Percentiles rank a stretch among this genome's conserved stretches.
phyloP scores from a whole-genome alignment of 768 basidiomycete genomes.

The Boletus patriciae region DNA sequence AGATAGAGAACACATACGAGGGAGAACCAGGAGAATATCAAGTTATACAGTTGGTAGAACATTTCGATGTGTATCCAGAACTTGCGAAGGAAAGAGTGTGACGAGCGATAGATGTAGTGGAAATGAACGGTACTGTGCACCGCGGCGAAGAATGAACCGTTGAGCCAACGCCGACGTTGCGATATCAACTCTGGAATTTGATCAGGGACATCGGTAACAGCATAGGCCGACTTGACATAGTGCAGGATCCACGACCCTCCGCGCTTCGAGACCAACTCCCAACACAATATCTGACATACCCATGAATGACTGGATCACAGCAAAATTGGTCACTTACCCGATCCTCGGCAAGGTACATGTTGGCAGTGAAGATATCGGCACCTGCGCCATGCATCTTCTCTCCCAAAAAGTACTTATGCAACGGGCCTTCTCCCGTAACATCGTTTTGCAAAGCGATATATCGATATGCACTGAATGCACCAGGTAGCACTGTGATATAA shows the following conservation, averaged over 20 bases:
- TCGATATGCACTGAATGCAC: conserved; percentile 89
- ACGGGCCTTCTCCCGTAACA: conserved; percentile 73
- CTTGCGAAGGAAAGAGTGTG: conserved; percentile 79
- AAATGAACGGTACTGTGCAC: conserved; percentile 92
- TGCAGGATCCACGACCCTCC: conserved; percentile 89
- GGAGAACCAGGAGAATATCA: conserved; percentile 92
- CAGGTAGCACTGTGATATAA: conserved; percentile 92
- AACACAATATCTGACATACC: conserved; percentile 75
- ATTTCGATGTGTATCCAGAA: conserved; percentile 95
- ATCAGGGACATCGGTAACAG: conserved; percentile 91
- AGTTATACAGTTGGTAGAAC: conserved; percentile 85
- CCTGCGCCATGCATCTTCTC: conserved; percentile 91
- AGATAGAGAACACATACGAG: conserved; percentile 47
- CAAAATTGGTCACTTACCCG: conserved; percentile 43
- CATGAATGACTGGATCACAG: conserved; percentile 2
- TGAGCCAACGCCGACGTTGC: conserved; percentile 94
- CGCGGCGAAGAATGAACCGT: conserved; percentile 97
- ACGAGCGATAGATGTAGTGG: conserved; percentile 90
- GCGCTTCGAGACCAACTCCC: conserved; percentile 96
- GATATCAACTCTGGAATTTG: conserved; percentile 94
- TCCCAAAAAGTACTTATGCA: conserved; percentile 96
- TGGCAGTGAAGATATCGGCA: conserved; percentile 91
- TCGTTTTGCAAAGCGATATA: conserved; percentile 94
- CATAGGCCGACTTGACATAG: conserved; percentile 95
- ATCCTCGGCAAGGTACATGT: conserved; percentile 96